These are phyloP conservation scores for Heterobasidion occidentale DNA, from an alignment of 1,284 basidiomycete species.

Conservation along the genomic window DNA sequence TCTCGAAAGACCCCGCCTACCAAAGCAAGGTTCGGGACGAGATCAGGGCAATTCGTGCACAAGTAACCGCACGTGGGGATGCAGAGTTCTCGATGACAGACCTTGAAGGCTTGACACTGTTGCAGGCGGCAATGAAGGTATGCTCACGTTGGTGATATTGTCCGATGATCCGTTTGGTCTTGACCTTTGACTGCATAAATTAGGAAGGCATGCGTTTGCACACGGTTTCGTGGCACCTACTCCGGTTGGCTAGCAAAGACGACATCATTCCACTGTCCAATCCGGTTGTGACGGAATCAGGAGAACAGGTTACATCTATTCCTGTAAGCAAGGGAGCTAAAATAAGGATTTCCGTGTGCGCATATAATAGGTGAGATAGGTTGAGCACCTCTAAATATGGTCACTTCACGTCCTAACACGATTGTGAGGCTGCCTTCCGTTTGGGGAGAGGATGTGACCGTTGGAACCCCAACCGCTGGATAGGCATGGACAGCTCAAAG, in stretches of 20 bases:
- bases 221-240: slow-evolving; percentile 22
- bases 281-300: slow-evolving; percentile 23
- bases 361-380: slow-evolving; percentile 24
- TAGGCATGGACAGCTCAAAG: slow-evolving; percentile 24
- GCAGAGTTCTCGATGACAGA: slow-evolving; percentile 20
- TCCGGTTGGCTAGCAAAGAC: slow-evolving; percentile 23
- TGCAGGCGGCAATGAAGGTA: slow-evolving; percentile 21
- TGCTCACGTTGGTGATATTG: not conserved
- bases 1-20: slow-evolving; percentile 28
- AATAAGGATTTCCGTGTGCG: slow-evolving; percentile 20
- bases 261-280: slow-evolving; percentile 29
- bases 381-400: not conserved
- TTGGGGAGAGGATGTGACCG: slow-evolving; percentile 40
- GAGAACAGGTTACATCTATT: slow-evolving; percentile 22
- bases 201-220: slow-evolving; percentile 33
- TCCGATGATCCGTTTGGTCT: too few species aligned
- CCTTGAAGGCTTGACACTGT: slow-evolving; percentile 21
- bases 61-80: slow-evolving; percentile 15
- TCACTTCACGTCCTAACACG: not conserved
- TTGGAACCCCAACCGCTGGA: slow-evolving; percentile 48
- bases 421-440: slow-evolving; percentile 23
- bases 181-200: not conserved
- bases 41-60: not conserved
- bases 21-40: slow-evolving; percentile 20
- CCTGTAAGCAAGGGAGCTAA: slow-evolving; percentile 28